phyloP scores from a whole-genome alignment of 1,284 basidiomycete genomes.

The Vanrija sp. region DNA sequence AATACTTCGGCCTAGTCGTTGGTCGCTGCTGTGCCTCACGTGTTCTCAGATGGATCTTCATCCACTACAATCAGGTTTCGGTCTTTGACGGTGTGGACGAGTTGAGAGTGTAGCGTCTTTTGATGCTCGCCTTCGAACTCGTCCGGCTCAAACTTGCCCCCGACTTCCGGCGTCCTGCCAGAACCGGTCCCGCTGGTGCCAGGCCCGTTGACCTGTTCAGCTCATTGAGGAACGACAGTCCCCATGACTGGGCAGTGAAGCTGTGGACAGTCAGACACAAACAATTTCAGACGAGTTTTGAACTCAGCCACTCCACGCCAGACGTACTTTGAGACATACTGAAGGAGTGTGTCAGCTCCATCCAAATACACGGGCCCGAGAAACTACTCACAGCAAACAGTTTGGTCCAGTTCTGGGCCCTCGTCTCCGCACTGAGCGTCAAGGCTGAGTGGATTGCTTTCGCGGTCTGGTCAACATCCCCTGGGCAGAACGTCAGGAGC shows the following conservation, averaged over 20 bases:
- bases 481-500: slow-evolving; percentile 11
- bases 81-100: background rate
- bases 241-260: slow-evolving; percentile 86
- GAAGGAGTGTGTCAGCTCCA: slow-evolving; percentile 20
- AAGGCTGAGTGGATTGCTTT: slow-evolving; percentile 92
- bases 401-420: slow-evolving; percentile 89
- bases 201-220: slow-evolving; percentile 43
- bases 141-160: slow-evolving; percentile 19
- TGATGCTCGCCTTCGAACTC: slow-evolving; percentile 17
- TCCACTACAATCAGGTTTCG: background rate
- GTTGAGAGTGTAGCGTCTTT: slow-evolving; percentile 14
- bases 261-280: slow-evolving; percentile 7
- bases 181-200: slow-evolving; percentile 21
- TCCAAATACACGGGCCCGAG: background rate
- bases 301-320: background rate
- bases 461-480: slow-evolving; percentile 90
- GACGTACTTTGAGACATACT: slow-evolving; percentile 74
- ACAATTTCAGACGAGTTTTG: background rate
- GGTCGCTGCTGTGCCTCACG: background rate
- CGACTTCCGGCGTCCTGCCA: slow-evolving; percentile 16
- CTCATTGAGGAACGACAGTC: slow-evolving; percentile 81
- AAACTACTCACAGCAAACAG: slow-evolving; percentile 65
- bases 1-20: background rate
- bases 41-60: background rate
- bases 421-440: slow-evolving; percentile 73